Base-by-base conservation (phyloP, 2,329 filamentous ascomycete species). In the Epicoccum nigrum region DNA sequence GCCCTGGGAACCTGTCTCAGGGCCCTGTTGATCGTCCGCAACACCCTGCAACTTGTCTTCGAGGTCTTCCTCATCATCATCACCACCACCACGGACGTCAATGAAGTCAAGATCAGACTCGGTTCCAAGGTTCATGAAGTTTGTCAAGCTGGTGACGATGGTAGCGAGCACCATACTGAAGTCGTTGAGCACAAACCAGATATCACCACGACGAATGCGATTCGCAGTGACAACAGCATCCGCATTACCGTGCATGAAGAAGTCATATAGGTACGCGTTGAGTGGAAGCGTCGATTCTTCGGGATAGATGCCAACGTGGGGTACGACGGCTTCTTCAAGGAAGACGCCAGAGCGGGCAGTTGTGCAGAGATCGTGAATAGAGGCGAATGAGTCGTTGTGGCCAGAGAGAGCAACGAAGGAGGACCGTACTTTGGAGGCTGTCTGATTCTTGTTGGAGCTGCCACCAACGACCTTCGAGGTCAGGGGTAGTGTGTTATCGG, bases 251-350 rank as follows among this genome's bases (percentile, higher is more conserved):
- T 92, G 86, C 70, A 85, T 88, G 78, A 84, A 92, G 72, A 92
- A 93, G 69, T 92, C 87, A 53, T 87, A 84, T 0, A 92, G 73
- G 63, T 89, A 89, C 0, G 85, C 84, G 58, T 90, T 90, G 53
- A 85, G 77, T 0, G 81, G 81, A 11, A 79, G 76, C 2, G 74
- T 67, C 4, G 72, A 68, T 45, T 87, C 82, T 20, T 84, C 75
- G 0, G 83, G 82, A 59, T 82, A 82, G 9, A 90, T 73, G 4
- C 80, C 79, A 4, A 92, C 78, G 65, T 88, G 83, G 0, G 89
- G 89, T 19, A 93, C 83, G 1, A 87, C 85, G 0, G 86, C 81
- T 63, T 89, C 82, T 62, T 93, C 89, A 0, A 93, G 80, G 74
- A 90, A 92, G 1, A 93, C 83, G 0, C 84, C 88, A 6, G 78